Conservation (phyloP, 441 rosid species). For the Pelargonium australe region DNA sequence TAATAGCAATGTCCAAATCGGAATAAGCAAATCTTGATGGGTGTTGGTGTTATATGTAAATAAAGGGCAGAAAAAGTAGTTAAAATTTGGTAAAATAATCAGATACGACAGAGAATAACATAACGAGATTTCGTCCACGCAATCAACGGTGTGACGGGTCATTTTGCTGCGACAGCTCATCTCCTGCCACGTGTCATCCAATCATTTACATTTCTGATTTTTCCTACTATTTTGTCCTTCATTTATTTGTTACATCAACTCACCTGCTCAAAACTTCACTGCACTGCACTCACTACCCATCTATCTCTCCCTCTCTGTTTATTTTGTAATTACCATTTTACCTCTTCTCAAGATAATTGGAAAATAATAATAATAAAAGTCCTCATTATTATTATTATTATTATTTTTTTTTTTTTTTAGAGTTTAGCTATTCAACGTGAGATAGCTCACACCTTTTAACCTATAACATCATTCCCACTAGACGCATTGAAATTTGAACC, state of each 20-base stretch:
- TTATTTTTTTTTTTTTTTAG: too few relatives aligned
- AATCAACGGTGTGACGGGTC: conserved; percentile 53
- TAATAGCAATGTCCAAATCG: too few relatives aligned
- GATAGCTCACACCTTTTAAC: too few relatives aligned
- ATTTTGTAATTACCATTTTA: neutral
- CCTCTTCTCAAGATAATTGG: neutral
- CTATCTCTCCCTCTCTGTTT: neutral
- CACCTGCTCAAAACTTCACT: neutral
- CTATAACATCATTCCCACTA: too few relatives aligned
- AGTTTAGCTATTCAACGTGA: too few relatives aligned
- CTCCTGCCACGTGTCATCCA: conserved; percentile 36
- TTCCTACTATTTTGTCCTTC: conserved; percentile 26
- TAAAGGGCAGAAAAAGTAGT: neutral
- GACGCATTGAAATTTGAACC: too few relatives aligned
- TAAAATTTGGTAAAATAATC: conserved; percentile 17
- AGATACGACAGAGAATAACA: conserved; percentile 17
- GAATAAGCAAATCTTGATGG: too few relatives aligned
- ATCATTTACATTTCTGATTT: conserved; percentile 28
- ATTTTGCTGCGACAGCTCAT: conserved; percentile 27
- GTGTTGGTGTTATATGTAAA: too few relatives aligned
- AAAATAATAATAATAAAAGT: too few relatives aligned
- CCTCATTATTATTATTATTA: too few relatives aligned
- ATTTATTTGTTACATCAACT: conserved; percentile 24
- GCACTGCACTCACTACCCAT: neutral
- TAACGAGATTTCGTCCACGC: conserved; percentile 51